Conservation (phyloP, 768 basidiomycete species). For the Lactarius psammicola region DNA sequence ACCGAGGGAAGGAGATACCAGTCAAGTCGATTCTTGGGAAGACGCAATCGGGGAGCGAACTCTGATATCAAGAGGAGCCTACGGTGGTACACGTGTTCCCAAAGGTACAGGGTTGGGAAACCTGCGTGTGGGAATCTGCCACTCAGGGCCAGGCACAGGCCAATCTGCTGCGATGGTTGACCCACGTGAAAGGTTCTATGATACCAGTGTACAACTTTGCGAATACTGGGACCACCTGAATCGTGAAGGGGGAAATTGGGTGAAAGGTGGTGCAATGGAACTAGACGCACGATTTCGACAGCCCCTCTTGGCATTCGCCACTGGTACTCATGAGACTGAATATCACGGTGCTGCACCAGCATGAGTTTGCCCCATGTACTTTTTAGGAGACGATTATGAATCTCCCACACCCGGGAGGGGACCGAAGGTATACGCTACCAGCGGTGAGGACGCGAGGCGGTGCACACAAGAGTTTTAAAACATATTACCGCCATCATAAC, state of each 20-base stretch:
- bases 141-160: neutral
- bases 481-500: neutral
- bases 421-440: neutral
- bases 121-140: neutral
- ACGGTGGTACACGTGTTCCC: conserved; percentile 17
- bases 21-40: neutral
- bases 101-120: conserved; percentile 16
- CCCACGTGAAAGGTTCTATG: neutral
- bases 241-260: neutral
- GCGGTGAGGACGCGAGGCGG: neutral
- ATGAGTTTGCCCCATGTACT: neutral
- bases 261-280: neutral
- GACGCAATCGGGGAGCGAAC: neutral
- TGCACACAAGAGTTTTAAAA: too few species aligned
- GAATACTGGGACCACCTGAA: neutral
- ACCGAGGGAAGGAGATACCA: neutral
- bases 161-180: neutral
- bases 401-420: too few species aligned
- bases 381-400: neutral
- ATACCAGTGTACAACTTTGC: neutral
- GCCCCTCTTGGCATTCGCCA: neutral
- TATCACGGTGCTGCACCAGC: neutral
- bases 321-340: neutral
- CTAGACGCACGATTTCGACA: neutral
- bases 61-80: conserved; percentile 10